Conservation (phyloP, 371 early-diverging fungal genomes). For the Funneliformis caledonium region DNA sequence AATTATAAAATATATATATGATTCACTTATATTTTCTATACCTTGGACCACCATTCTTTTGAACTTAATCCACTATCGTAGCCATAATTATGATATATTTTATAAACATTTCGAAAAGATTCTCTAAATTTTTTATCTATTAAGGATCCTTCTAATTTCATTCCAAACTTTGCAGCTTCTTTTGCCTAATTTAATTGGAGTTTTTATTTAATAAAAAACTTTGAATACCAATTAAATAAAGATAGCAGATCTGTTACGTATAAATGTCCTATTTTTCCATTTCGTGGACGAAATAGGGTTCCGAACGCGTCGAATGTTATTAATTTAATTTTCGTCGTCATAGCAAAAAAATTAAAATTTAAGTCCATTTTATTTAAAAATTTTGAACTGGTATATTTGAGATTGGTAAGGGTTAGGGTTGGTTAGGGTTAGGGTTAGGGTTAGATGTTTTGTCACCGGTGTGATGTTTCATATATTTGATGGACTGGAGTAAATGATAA, state of each 20-base stretch:
- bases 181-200: not conserved
- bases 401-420: too few relatives aligned
- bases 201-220: not conserved
- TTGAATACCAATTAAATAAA: not conserved
- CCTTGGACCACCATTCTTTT: constrained; percentile 2
- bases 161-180: not conserved
- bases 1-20: not conserved
- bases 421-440: too few relatives aligned
- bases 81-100: constrained; percentile 18
- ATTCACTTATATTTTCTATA: not conserved
- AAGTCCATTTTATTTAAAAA: too few relatives aligned
- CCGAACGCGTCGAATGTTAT: constrained; percentile 30
- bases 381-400: too few relatives aligned
- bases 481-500: too few relatives aligned
- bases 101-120: not conserved
- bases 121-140: constrained; percentile 13
- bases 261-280: constrained; percentile 10
- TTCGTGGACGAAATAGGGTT: constrained; percentile 10
- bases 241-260: not conserved
- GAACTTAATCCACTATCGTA: not conserved
- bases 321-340: not conserved
- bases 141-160: not conserved
- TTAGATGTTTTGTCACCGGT: too few relatives aligned
- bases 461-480: too few relatives aligned
- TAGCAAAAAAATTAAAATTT: not conserved